A percentile compares a stretch with the other conserved stretches of the same genome.
phyloP scores from a whole-genome alignment of 148 eudicot species.

The Rhododendron vialii region DNA sequence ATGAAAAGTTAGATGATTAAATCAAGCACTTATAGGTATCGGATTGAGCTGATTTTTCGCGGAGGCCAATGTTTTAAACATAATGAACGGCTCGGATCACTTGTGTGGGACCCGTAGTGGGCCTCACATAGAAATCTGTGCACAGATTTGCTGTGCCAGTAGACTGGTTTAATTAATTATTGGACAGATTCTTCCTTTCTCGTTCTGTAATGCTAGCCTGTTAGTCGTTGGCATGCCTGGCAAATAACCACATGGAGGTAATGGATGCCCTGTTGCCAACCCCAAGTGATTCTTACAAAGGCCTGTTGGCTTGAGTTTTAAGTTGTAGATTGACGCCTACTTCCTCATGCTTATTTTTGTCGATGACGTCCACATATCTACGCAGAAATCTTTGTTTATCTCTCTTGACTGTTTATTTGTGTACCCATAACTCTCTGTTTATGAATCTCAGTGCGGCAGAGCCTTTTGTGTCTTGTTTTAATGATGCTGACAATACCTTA shows the following conservation, averaged over 20 bases:
- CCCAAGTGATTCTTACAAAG: neutral
- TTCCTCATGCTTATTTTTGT: neutral
- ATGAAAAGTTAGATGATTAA: too few species aligned
- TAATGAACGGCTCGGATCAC: too few species aligned
- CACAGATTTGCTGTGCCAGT: too few species aligned
- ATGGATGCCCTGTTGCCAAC: neutral
- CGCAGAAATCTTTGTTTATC: neutral
- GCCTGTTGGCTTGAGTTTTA: neutral
- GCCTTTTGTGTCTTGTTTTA: neutral
- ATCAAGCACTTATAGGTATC: too few species aligned
- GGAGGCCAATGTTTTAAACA: too few species aligned
- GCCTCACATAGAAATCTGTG: too few species aligned
- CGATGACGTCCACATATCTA: neutral
- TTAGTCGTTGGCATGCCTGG: neutral
- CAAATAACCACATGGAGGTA: neutral
- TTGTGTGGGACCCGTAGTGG: too few species aligned
- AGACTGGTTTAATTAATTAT: too few species aligned
- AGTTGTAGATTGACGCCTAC: neutral
- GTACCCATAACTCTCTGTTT: constrained; percentile 5
- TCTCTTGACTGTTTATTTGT: neutral
- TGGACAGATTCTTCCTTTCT: neutral
- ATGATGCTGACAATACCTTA: constrained; percentile 16
- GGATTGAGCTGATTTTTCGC: too few species aligned
- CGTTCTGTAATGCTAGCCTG: too few species aligned
- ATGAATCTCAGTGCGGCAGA: neutral